Conservation (phyloP, 2,329 filamentous ascomycete genomes). For the Stromatinia cepivora region DNA sequence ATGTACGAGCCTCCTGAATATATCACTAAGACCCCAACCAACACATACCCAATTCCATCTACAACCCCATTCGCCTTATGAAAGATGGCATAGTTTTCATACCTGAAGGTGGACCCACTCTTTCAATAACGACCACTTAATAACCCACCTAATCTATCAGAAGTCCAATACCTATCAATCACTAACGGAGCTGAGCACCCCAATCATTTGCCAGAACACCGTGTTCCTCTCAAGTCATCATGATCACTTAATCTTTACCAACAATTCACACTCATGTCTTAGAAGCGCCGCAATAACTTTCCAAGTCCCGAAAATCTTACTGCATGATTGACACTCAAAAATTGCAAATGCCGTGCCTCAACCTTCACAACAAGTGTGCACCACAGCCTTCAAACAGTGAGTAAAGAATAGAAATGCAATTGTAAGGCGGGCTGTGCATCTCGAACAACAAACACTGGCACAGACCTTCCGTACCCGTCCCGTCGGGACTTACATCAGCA, state of each 20-base stretch:
- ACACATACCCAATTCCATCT: conserved; percentile 5
- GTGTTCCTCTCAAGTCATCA: not conserved
- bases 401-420: conserved; percentile 10
- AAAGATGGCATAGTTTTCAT: not conserved
- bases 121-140: conserved; percentile 3
- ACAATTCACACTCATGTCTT: not conserved
- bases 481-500: conserved; percentile 16
- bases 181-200: not conserved
- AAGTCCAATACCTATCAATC: not conserved
- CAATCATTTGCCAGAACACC: not conserved
- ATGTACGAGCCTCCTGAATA: conserved; percentile 1
- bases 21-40: not conserved
- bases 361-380: not conserved
- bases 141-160: not conserved
- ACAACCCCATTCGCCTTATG: not conserved
- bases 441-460: conserved; percentile 6
- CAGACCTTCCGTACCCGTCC: conserved; percentile 6
- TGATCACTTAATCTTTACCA: not conserved
- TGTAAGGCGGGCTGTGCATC: not conserved
- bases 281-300: not conserved
- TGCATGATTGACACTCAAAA: conserved; percentile 1
- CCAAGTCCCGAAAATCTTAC: conserved; percentile 7
- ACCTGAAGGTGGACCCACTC: not conserved
- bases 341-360: not conserved
- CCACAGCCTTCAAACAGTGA: not conserved